Conservation (phyloP, 2,329 filamentous ascomycete species). For the Aspergillus sp. region DNA sequence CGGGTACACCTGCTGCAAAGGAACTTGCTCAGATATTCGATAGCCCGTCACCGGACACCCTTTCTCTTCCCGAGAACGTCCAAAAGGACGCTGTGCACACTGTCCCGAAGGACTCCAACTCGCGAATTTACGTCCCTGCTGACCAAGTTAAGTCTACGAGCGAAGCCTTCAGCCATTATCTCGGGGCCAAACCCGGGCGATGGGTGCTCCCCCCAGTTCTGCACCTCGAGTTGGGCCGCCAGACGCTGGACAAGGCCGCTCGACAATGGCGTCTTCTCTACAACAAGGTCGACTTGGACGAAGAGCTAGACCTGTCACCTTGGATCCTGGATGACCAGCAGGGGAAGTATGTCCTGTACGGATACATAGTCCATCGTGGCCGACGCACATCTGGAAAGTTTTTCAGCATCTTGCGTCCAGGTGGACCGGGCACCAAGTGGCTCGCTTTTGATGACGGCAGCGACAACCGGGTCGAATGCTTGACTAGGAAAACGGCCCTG, state of each 20-base stretch:
- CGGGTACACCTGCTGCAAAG: constrained; percentile 42
- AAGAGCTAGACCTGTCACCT: constrained; percentile 50
- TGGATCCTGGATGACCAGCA: constrained; percentile 34
- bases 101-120: constrained; percentile 39
- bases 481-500: constrained; percentile 57
- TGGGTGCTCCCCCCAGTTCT: constrained; percentile 52
- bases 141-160: constrained; percentile 38
- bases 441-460: constrained; percentile 59
- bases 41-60: constrained; percentile 25
- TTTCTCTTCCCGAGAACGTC: constrained; percentile 9
- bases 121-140: constrained; percentile 39
- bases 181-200: constrained; percentile 35
- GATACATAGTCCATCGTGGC: constrained; percentile 61
- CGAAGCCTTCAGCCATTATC: constrained; percentile 34
- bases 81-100: constrained; percentile 33
- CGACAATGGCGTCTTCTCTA: constrained; percentile 59
- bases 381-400: constrained; percentile 59
- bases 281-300: constrained; percentile 57
- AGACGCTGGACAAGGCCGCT: constrained; percentile 54
- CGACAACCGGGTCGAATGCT: constrained; percentile 56
- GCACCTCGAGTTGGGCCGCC: constrained; percentile 58
- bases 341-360: constrained; percentile 57
- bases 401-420: constrained; percentile 60
- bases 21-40: constrained; percentile 51
- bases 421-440: constrained; percentile 57